Percentiles rank a stretch among this genome's conserved stretches.
Evolutionary conservation across 2,329 filamentous ascomycete species (phyloP).

Genomic region (Cercospora sp.): DNA sequence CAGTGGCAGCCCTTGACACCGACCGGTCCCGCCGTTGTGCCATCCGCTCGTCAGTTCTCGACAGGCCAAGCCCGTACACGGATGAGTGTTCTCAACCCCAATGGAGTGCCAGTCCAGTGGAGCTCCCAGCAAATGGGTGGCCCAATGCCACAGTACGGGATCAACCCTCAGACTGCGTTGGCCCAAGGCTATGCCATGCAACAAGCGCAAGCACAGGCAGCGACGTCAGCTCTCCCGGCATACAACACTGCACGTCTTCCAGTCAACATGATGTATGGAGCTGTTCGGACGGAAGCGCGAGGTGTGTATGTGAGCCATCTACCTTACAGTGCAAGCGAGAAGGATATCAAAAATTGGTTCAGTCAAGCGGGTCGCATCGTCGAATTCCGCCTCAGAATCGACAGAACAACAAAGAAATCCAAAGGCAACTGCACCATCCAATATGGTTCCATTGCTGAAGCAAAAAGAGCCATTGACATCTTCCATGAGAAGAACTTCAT

Average conservation of each 20-base stretch:
- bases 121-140: neutral
- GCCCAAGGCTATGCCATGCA: neutral
- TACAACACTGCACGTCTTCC: conserved; percentile 29
- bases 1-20: conserved; percentile 27
- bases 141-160: neutral
- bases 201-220: neutral
- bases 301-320: conserved; percentile 35
- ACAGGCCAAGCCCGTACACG: neutral
- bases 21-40: neutral
- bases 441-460: conserved; percentile 30
- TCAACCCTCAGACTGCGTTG: neutral
- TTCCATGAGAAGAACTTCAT: conserved; percentile 31
- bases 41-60: neutral
- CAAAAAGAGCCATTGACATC: conserved; percentile 29
- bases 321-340: conserved; percentile 31
- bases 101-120: neutral
- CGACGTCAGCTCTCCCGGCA: conserved; percentile 15
- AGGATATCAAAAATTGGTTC: conserved; percentile 33
- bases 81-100: neutral
- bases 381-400: conserved; percentile 31
- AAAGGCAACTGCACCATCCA: conserved; percentile 36
- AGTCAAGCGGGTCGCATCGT: conserved; percentile 30
- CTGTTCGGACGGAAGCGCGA: conserved; percentile 30
- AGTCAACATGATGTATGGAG: conserved; percentile 31
- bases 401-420: conserved; percentile 29